These are phyloP conservation scores for Apophysomyces sp. DNA, from an alignment of 371 early-diverging fungal species.

Conservation along the genomic window DNA sequence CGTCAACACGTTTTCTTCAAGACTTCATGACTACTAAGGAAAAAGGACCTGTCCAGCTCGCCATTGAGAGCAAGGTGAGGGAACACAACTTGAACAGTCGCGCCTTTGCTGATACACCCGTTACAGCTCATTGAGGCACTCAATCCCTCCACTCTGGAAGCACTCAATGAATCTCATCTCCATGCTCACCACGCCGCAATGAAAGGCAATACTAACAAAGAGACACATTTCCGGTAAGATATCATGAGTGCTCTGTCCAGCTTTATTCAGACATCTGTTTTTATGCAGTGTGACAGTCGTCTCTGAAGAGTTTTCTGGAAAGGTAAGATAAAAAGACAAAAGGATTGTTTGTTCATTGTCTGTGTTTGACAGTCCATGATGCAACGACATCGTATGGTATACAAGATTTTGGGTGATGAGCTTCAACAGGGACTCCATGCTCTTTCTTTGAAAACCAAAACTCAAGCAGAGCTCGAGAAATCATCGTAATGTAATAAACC, in stretches of 20 bases:
- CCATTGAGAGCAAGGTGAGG: conserved; percentile 41
- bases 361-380: conserved; percentile 44
- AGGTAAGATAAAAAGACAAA: conserved; percentile 33
- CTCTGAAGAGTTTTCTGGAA: conserved; percentile 63
- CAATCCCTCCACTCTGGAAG: conserved; percentile 55
- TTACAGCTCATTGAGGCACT: conserved; percentile 52
- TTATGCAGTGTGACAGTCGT: conserved; percentile 58
- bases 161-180: conserved; percentile 72
- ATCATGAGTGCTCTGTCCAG: neutral
- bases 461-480: conserved; percentile 46
- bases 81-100: neutral
- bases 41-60: conserved; percentile 43
- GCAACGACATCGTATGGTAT: conserved; percentile 71
- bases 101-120: neutral
- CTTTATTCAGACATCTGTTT: neutral
- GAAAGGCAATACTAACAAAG: conserved; percentile 69
- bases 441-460: conserved; percentile 62
- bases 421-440: conserved; percentile 62
- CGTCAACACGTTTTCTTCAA: conserved; percentile 11
- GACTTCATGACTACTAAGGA: conserved; percentile 31
- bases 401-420: conserved; percentile 57
- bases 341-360: neutral
- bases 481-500: neutral
- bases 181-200: conserved; percentile 78
- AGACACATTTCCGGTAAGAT: conserved; percentile 80